Evolutionary conservation across 2,329 filamentous ascomycete genomes (phyloP), one percentile per base, ranked within the genome.

Genomic region (Neoscytalidium dimidiatum): DNA sequence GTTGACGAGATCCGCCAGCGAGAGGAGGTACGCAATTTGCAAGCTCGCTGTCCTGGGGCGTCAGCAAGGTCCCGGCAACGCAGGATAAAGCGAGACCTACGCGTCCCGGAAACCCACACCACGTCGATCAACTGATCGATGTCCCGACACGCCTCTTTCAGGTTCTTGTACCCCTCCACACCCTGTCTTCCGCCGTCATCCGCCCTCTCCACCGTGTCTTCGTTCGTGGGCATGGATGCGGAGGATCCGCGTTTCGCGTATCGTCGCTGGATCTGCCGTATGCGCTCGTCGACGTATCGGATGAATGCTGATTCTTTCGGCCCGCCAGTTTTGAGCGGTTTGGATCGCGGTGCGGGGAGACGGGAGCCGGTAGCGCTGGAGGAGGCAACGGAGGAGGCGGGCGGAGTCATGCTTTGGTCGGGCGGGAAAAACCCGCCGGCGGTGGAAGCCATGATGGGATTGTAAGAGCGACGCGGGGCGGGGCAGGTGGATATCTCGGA

Each of bases 71-170:
- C 68, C 57, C 65, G 26, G 33, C 28, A 7, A 9, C 56, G 7
- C 31, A 21, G 19, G 17, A 35, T 5, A 26, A 7, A 5, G 4
- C 5, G 4, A 29, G n/a, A 43, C 91, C 75, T 82, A 93, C 92
- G 92, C 23, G 94, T 97, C 9, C 91, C 92, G 31, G 89, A 92
- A 23, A 92, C 85, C 94, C 94, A 98, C 4, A 97, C 79, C 7
- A 96, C 85, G 75, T 96, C 90, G 17, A 96, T 79, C 13, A 97
- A 75, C 5, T 84, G 83, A 64, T 94, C 90, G 0, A 96, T 77
- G 72, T 97, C 92, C 64, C 81, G 85, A 62, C 87, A 92, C 4
- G 92, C 85, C 72, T 94, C 89, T 57, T 81, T 82, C 74, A 94
- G 91, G 60, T 78, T 86, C 62, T 81, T 80, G 68, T 89, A 90